Conservation (phyloP, 2,329 filamentous ascomycete species). For the Calonectria hongkongensis region DNA sequence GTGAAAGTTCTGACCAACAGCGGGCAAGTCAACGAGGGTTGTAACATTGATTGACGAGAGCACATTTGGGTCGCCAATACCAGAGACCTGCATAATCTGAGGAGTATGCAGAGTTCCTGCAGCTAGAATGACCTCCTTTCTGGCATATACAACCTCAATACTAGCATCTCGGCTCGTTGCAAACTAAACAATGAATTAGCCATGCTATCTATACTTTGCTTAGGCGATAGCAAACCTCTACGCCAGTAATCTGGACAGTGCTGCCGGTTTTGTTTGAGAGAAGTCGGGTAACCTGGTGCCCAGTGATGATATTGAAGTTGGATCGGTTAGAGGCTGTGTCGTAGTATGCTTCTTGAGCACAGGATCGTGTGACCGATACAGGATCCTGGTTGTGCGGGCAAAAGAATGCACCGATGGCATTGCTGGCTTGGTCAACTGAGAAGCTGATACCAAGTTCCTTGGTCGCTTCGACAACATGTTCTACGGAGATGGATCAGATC, state of each 20-base stretch:
- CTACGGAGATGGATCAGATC: slow-evolving; percentile 17
- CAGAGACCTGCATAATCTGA: slow-evolving; percentile 14
- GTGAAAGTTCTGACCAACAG: slow-evolving; percentile 7
- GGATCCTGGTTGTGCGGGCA: slow-evolving; percentile 48
- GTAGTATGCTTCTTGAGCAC: slow-evolving; percentile 49
- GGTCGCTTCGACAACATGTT: slow-evolving; percentile 39
- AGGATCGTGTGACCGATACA: slow-evolving; percentile 40
- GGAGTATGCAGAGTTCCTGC: slow-evolving; percentile 5
- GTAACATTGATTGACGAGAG: slow-evolving; percentile 5
- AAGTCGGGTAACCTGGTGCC: slow-evolving; percentile 47
- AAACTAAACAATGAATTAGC: not conserved
- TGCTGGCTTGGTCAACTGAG: slow-evolving; percentile 45
- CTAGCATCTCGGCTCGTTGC: not conserved
- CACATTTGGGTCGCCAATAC: not conserved
- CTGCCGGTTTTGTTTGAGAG: slow-evolving; percentile 40
- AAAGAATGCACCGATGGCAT: slow-evolving; percentile 48
- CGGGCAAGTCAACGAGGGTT: not conserved
- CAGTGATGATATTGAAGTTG: slow-evolving; percentile 43
- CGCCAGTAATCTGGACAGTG: slow-evolving; percentile 37
- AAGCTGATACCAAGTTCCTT: slow-evolving; percentile 42
- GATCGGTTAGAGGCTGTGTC: slow-evolving; percentile 29
- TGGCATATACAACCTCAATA: not conserved
- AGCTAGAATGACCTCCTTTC: slow-evolving; percentile 8
- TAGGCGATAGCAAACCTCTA: slow-evolving; percentile 44
- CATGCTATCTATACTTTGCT: no score